A percentile compares a stretch with the other conserved stretches of the same genome.
phyloP scores from a whole-genome alignment of 2,329 filamentous ascomycete genomes.

The Elsinoe perseae region DNA sequence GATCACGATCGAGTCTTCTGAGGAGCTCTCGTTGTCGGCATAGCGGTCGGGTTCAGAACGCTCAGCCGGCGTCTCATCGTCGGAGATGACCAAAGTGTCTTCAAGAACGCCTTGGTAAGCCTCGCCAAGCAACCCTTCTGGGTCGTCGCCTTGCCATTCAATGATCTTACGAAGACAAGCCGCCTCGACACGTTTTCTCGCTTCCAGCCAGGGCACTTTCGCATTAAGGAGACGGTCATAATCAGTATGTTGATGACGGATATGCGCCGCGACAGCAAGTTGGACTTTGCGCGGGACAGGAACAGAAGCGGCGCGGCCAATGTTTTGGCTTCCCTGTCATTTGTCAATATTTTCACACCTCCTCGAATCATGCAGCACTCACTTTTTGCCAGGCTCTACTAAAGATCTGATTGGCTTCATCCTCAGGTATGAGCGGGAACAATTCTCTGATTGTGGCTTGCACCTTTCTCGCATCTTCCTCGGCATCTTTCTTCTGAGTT shows the following conservation, averaged over 20 bases:
- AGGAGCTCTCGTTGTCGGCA: slow-evolving; percentile 35
- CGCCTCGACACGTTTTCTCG: slow-evolving; percentile 48
- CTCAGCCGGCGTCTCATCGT: slow-evolving; percentile 36
- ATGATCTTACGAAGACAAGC: slow-evolving; percentile 49
- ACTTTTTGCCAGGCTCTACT: slow-evolving; percentile 54
- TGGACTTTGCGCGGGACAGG: slow-evolving; percentile 51
- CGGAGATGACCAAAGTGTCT: slow-evolving; percentile 52
- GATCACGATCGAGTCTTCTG: slow-evolving; percentile 12
- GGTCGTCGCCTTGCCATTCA: slow-evolving; percentile 56
- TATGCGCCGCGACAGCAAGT: slow-evolving; percentile 54
- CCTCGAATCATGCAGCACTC: slow-evolving; percentile 20
- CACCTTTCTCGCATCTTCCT: slow-evolving; percentile 40
- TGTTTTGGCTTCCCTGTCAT: slow-evolving; percentile 45
- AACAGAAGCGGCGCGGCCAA: slow-evolving; percentile 50
- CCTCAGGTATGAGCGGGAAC: slow-evolving; percentile 55
- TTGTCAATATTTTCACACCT: slow-evolving; percentile 18
- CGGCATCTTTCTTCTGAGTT: slow-evolving; percentile 19
- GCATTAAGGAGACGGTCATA: slow-evolving; percentile 49
- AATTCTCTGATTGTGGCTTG: slow-evolving; percentile 53
- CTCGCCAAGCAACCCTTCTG: slow-evolving; percentile 54
- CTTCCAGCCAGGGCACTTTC: slow-evolving; percentile 46
- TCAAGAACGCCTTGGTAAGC: slow-evolving; percentile 3
- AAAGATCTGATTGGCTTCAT: slow-evolving; percentile 51
- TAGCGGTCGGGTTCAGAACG: slow-evolving; percentile 24
- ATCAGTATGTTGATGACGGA: slow-evolving; percentile 54